Evolutionary conservation across 2,329 filamentous ascomycete genomes (phyloP), one percentile per base, ranked within the genome.

Genomic region (Trichoderma aggressivum): DNA sequence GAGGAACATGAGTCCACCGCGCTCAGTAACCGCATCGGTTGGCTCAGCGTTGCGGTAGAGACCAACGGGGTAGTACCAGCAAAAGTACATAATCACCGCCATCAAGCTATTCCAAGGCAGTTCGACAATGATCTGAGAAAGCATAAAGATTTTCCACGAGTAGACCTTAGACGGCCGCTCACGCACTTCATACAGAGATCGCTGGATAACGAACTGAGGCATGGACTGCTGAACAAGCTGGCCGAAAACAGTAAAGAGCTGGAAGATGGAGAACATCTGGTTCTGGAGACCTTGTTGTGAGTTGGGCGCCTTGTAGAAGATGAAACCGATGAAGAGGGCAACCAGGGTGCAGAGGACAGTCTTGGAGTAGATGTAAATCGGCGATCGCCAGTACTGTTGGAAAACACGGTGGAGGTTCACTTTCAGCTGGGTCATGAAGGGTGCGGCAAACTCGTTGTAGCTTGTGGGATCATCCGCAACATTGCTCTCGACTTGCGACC

Each of bases 351-450:
- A 93, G 21, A 97, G 89, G 1, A 86, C 83, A 0, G 86, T 79
- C 85, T 97, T 97, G 76, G 92, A 91, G 84, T 95, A 97, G 80
- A 97, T 94, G 84, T 97, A 97, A 6, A 90, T 87, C 0, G 94
- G 94, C 0, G 91, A 94, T 72, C 94, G 92, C 94, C 94, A 97
- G 86, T 96, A 97, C 80, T 97, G 94, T 78, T 94, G 88, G 84
- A 96, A 96, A 30, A 96, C 91, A 77, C 94, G 93, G 74, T 87
- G 80, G 21, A 89, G 86, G 70, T 93, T 92, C 77, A 90, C 86
- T 70, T 81, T 83, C 55, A 95, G 83, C 80, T 97, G 94, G 8
- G 84, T 77, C 53, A 75, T 77, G 78, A 97, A 93, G 0, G 92
- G 88, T 6, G 93, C 92, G 4, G 94, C 94, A 73, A 97, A 97